phyloP scores from a whole-genome alignment of 805 yeast genomes.

The Teunomyces gatunensis region DNA sequence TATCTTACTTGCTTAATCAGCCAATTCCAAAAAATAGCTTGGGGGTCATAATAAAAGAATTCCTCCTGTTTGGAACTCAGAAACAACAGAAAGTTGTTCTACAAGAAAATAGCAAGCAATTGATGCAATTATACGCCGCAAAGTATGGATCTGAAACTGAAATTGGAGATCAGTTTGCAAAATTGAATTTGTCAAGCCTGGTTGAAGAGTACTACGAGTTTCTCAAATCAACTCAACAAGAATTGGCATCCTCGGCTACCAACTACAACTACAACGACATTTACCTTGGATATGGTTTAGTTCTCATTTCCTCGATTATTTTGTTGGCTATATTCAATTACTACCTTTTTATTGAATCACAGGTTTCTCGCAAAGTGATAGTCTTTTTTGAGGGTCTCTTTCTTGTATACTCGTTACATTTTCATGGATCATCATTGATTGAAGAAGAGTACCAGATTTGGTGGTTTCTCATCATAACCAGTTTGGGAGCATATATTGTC shows the following conservation, averaged over 20 bases:
- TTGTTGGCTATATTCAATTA: slow-evolving; percentile 9
- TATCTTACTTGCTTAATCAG: slow-evolving; percentile 57
- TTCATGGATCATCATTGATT: slow-evolving; percentile 72
- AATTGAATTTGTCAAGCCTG: slow-evolving; percentile 8
- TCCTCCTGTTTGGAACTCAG: slow-evolving; percentile 43
- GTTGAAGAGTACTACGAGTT: slow-evolving; percentile 27
- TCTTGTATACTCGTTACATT: slow-evolving; percentile 57
- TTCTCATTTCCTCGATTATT: slow-evolving; percentile 27
- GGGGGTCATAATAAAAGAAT: slow-evolving; percentile 64
- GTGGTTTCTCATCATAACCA: slow-evolving; percentile 56
- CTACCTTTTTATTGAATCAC: slow-evolving; percentile 2
- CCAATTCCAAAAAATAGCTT: slow-evolving; percentile 71
- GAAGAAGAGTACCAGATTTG: slow-evolving; percentile 97
- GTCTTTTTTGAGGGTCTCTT: slow-evolving; percentile 34
- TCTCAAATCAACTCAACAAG: slow-evolving; percentile 47
- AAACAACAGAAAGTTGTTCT: slow-evolving; percentile 36
- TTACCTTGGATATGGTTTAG: slow-evolving; percentile 20
- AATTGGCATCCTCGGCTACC: slow-evolving; percentile 61
- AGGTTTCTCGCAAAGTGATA: background rate
- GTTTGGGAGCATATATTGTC: slow-evolving; percentile 8
- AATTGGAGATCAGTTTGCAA: slow-evolving; percentile 11
- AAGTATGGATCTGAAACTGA: slow-evolving; percentile 22
- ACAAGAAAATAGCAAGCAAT: slow-evolving; percentile 57
- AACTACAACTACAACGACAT: slow-evolving; percentile 64
- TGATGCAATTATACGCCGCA: slow-evolving; percentile 46